A percentile compares a stretch with the other conserved stretches of the same genome.
These are phyloP conservation scores for Mycena pura DNA, from an alignment of 768 basidiomycete species.

Conservation along the genomic window DNA sequence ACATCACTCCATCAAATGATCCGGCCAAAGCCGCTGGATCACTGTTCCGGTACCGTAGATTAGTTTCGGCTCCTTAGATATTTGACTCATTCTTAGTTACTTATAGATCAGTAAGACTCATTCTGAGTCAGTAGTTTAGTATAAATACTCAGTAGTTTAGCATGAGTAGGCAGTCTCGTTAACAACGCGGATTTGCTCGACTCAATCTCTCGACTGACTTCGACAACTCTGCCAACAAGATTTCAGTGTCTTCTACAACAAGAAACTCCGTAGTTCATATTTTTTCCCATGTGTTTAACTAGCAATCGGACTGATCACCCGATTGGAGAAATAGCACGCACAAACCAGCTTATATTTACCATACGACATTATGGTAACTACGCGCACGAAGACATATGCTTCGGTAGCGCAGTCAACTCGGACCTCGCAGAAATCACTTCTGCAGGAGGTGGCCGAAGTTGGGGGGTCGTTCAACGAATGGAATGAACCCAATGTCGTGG, in stretches of 20 bases:
- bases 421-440: background rate
- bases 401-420: background rate
- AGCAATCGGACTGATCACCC: slow-evolving; percentile 15
- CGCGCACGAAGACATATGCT: background rate
- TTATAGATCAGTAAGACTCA: too few species aligned
- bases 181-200: background rate
- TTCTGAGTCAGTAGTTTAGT: too few species aligned
- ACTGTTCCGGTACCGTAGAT: too few species aligned
- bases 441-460: slow-evolving; percentile 5
- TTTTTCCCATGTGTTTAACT: background rate
- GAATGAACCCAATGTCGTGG: background rate
- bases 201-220: background rate
- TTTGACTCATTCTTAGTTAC: too few species aligned
- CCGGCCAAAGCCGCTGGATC: too few species aligned
- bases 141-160: too few species aligned
- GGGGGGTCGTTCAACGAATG: background rate
- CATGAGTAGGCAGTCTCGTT: background rate
- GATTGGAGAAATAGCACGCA: background rate
- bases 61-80: too few species aligned
- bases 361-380: background rate
- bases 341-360: background rate
- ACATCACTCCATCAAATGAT: too few species aligned
- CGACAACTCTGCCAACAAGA: background rate
- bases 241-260: background rate
- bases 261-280: background rate